Conservation (phyloP, 2,329 filamentous ascomycete species). For the Alternaria sp. region DNA sequence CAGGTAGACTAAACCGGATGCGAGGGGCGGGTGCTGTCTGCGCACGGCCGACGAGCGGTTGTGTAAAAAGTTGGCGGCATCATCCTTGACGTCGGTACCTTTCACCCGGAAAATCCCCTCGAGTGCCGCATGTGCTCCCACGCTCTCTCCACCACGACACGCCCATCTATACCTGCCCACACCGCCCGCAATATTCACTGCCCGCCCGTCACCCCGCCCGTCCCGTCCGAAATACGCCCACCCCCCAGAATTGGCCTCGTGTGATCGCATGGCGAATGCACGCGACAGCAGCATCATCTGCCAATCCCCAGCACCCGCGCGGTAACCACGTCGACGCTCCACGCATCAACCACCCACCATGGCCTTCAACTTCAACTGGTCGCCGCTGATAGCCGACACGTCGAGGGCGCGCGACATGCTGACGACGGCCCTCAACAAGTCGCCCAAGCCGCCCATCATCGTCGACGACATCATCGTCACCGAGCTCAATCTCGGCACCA, state of each 20-base stretch:
- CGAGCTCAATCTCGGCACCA: conserved; percentile 94
- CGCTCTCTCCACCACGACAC: conserved; percentile 33
- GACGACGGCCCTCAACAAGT: conserved; percentile 95
- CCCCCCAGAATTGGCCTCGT: conserved; percentile 12
- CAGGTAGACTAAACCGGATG: background rate
- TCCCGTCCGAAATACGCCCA: conserved; percentile 11
- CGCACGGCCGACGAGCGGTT: conserved; percentile 13
- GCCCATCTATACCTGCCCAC: conserved; percentile 2
- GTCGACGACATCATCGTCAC: conserved; percentile 99
- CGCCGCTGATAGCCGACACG: conserved; percentile 94
- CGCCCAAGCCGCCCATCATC: conserved; percentile 96
- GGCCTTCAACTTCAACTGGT: conserved; percentile 99
- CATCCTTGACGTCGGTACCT: conserved; percentile 27
- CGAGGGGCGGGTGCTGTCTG: background rate
- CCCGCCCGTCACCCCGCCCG: conserved; percentile 3
- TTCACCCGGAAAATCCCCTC: conserved; percentile 34
- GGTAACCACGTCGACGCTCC: conserved; percentile 27
- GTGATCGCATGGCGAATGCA: conserved; percentile 49
- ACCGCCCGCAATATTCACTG: conserved; percentile 1
- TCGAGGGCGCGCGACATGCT: conserved; percentile 90
- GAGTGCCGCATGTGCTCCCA: conserved; percentile 11
- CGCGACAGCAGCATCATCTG: conserved; percentile 43
- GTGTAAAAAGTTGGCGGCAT: conserved; percentile 29
- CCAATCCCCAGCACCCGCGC: conserved; percentile 16
- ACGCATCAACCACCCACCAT: conserved; percentile 58